Conservation (phyloP, 768 basidiomycete genomes). For the Phylloporus sp. region DNA sequence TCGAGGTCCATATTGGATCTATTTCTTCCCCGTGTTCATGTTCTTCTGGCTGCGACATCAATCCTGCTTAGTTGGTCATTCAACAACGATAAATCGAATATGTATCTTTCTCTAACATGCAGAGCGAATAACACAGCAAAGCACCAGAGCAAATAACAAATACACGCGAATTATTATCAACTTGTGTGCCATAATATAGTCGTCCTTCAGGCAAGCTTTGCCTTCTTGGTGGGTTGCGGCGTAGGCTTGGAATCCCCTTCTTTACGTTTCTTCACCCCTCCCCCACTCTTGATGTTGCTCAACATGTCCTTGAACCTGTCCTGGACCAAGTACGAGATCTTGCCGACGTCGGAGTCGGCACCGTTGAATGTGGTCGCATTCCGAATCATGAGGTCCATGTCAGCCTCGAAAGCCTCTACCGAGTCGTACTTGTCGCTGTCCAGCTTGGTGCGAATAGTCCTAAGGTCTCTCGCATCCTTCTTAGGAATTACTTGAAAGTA, state of each 20-base stretch:
- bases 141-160: constrained; percentile 25
- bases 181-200: constrained; percentile 22
- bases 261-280: constrained; percentile 65
- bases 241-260: constrained; percentile 56
- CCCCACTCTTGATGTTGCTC: constrained; percentile 37
- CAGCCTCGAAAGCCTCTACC: constrained; percentile 74
- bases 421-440: constrained; percentile 79
- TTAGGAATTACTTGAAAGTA: constrained; percentile 84
- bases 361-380: constrained; percentile 92
- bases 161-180: constrained; percentile 32
- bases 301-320: constrained; percentile 53
- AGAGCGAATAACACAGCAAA: constrained; percentile 29
- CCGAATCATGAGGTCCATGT: constrained; percentile 80
- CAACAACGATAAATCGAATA: neutral
- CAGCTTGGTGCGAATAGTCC: constrained; percentile 74
- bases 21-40: constrained; percentile 37
- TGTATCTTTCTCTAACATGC: neutral
- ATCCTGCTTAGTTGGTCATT: neutral
- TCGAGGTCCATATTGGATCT: constrained; percentile 78
- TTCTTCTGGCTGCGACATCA: constrained; percentile 23
- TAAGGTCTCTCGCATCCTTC: constrained; percentile 83
- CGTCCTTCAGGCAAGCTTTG: constrained; percentile 50
- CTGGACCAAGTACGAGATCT: constrained; percentile 46
- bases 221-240: constrained; percentile 65
- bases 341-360: constrained; percentile 70